Conservation (phyloP, 164 flowering plant genomes). For the Piper betle region DNA sequence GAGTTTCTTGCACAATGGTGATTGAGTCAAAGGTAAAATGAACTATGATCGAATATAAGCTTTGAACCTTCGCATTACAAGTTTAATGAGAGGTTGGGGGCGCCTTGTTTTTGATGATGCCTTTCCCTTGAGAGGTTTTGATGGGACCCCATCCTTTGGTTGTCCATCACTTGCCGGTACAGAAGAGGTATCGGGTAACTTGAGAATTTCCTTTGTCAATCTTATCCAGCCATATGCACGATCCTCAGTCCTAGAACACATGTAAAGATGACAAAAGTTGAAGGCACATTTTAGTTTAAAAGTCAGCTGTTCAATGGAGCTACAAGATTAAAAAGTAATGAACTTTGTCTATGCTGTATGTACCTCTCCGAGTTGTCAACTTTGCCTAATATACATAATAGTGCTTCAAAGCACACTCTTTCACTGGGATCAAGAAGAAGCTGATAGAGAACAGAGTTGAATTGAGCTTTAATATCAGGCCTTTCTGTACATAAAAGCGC, state of each 20-base stretch:
- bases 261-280: background rate
- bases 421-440: conserved; percentile 98
- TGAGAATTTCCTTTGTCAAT: conserved; percentile 84
- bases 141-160: conserved; percentile 41
- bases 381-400: conserved; percentile 83
- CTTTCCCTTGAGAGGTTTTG: conserved; percentile 66
- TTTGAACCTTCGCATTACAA: conserved; percentile 90
- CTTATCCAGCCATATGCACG: conserved; percentile 98
- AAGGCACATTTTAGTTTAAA: background rate
- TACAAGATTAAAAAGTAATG: background rate
- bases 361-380: conserved; percentile 77
- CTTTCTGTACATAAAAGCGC: conserved; percentile 47
- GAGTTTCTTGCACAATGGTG: background rate
- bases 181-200: conserved; percentile 88
- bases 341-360: background rate
- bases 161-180: conserved; percentile 48
- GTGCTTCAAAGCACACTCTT: conserved; percentile 98
- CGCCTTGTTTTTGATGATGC: conserved; percentile 65
- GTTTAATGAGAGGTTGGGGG: conserved; percentile 94
- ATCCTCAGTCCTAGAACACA: conserved; percentile 66
- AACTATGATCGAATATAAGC: conserved; percentile 1
- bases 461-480: conserved; percentile 84
- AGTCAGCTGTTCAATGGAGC: background rate
- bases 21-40: background rate
- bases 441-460: conserved; percentile 85